Base-by-base conservation (phyloP, 192 early-diverging fungal species). In the Coemansia sp. region DNA sequence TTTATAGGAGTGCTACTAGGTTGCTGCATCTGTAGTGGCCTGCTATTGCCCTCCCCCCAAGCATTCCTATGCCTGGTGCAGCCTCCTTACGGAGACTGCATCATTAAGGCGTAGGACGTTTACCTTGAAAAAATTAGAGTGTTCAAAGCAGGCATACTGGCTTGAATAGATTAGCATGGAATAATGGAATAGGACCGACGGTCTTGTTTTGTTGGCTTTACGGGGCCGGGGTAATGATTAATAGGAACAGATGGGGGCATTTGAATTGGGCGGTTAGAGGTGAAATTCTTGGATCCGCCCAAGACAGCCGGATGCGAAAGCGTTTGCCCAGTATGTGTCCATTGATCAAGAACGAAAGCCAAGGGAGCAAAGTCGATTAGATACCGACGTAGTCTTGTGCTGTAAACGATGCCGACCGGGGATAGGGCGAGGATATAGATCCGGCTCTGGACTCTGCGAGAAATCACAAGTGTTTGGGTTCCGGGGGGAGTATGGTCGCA, bases 251-350 rank as follows among this genome's bases (percentile, higher is more conserved):
- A 89, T 88, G 87, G 88, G 85, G 87, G 87, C 86, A 91, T 88
- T 91, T 85, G 87, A 83, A 90, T 88, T 88, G 85, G 82, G 83
- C 86, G 84, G 86, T 86, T 85, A 88, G 87, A 89, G 89, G 87
- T 91, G 87, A 90, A 91, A 91, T 90, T 89, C 89, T 89, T 91
- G 87, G 88, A 91, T 90, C 88, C 86, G 84, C 81, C 72, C 84
- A 87, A 90, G 88, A 86, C 87, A 87, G 84, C 88, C 89, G 88
- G 82, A 80, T 89, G 89, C 86, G 87, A 88, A 88, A 85, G 85
- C 85, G 86, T 86, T 88, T 88, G 79, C 77, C 86, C 85, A 88
- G 87, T 75, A 87, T 86, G 86, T 87, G 82, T 85, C 74, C 82
- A 84, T 87, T 87, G 82, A 88, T 88, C 77, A 87, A 86, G 85